Evolutionary conservation across 495 filamentous ascomycete genomes (phyloP).

Genomic region (Daldinia loculata): DNA sequence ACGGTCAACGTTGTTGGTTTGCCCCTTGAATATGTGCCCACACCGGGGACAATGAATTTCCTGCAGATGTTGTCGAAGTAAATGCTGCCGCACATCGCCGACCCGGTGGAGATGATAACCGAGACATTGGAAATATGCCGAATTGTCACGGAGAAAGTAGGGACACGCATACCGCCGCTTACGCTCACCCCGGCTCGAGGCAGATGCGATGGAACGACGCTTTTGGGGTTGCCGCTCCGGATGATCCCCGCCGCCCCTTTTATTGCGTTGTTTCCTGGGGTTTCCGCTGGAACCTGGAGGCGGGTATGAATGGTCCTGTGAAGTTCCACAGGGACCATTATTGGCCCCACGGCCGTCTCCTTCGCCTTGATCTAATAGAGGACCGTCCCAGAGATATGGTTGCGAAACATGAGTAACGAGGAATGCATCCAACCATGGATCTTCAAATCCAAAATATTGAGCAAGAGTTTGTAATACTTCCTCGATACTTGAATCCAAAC

Average conservation of each 20-base stretch:
- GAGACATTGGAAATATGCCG: slow-evolving; percentile 5
- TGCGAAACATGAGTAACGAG: background rate
- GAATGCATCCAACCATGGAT: background rate
- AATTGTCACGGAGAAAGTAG: slow-evolving; percentile 5
- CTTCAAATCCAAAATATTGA: background rate
- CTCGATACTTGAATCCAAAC: background rate
- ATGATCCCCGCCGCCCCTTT: background rate
- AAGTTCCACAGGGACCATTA: background rate
- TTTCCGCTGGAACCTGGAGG: background rate
- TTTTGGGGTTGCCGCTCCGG: background rate
- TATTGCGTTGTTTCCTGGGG: background rate
- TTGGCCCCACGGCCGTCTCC: background rate
- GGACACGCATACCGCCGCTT: slow-evolving; percentile 16
- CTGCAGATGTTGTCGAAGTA: slow-evolving; percentile 12
- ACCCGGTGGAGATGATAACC: slow-evolving; percentile 6
- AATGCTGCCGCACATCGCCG: slow-evolving; percentile 34
- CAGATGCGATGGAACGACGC: background rate
- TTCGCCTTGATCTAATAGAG: background rate
- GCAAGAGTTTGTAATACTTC: too few species aligned
- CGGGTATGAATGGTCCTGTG: background rate
- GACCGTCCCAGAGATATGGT: background rate
- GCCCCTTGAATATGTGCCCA: slow-evolving; percentile 13
- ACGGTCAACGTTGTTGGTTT: background rate
- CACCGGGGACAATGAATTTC: slow-evolving; percentile 15
- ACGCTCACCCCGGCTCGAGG: background rate